Evolutionary conservation across 2,329 filamentous ascomycete species (phyloP), one percentile per base, ranked within the genome.

Genomic region (Seiridium unicorne): DNA sequence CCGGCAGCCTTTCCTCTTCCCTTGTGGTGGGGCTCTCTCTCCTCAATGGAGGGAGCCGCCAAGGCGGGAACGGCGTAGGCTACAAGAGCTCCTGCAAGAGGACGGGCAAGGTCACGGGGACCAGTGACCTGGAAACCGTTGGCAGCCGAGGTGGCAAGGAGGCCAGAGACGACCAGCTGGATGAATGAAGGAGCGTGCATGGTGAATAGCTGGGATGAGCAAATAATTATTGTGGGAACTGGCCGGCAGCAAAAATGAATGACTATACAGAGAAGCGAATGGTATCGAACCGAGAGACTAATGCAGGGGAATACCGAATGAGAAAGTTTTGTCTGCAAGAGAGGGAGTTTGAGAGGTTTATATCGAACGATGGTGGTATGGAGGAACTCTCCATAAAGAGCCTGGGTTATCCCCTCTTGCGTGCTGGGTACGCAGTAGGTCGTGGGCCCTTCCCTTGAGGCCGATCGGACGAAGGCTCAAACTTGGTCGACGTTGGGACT

Each of bases 151-250:
- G 70, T 61, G 58, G 70, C 71, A 56, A 70, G 62, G 35, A 73
- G 67, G 64, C 70, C 68, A 55, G 70, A 65, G 48, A 71, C 59
- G 60, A 69, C 64, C 55, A 72, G 61, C 63, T 71, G 68, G 47
- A 67, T 63, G 55, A 73, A 53, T 10, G 72, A 70, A 62, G 66
- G 67, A 60, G 69, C 64, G 64, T 73, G 67, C 72, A 72, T 73
- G 4, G 63, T 72, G 66, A 65, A 51, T 60, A 13, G 18, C 10
- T 53, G 49, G 32, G 38, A 11, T 53, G 49, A 53, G 49, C 31
- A 59, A 63, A 40, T 60, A 63, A 63, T 36, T 32, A 38, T 36
- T n/a, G 49, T 53, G 32, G 10, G 42, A 62, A 57, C 55, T 71
- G 67, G 59, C 70, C 69, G 64, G 71, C 68, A 74, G 70, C 69